These are phyloP conservation scores for Sedum album DNA, from an alignment of 164 flowering plant species.

Conservation along the genomic window DNA sequence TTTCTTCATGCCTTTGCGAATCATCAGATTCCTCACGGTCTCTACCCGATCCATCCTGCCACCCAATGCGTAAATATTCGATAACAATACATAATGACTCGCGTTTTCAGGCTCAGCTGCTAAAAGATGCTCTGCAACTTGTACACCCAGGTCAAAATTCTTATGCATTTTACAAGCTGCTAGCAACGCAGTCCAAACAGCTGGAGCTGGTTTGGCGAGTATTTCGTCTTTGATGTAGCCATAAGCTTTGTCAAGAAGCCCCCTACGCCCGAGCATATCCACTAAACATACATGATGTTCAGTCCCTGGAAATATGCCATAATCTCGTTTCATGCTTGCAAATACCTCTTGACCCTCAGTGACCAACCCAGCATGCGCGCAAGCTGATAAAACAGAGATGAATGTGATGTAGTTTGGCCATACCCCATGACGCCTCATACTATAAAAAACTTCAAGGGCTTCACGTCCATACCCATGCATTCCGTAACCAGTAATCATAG, in stretches of 20 bases:
- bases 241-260: constrained; percentile 49
- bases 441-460: constrained; percentile 41
- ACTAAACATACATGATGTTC: constrained; percentile 79
- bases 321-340: constrained; percentile 31
- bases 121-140: constrained; percentile 51
- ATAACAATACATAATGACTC: constrained; percentile 61
- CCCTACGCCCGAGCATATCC: constrained; percentile 76
- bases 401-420: constrained; percentile 58
- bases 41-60: constrained; percentile 31
- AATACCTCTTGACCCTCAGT: constrained; percentile 36
- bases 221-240: constrained; percentile 24
- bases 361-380: constrained; percentile 68
- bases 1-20: too few species aligned
- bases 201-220: constrained; percentile 31
- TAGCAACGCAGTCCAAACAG: constrained; percentile 73
- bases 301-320: constrained; percentile 37
- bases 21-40: too few species aligned
- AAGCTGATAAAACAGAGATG: too few species aligned
- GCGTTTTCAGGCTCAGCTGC: constrained; percentile 53
- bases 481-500: constrained; percentile 78
- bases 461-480: constrained; percentile 53
- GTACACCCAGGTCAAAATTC: constrained; percentile 43
- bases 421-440: constrained; percentile 36
- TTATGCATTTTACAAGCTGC: constrained; percentile 82
- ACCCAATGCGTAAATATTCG: constrained; percentile 62